A percentile compares a stretch with the other conserved stretches of the same genome.
These are phyloP conservation scores for Hypoxylon sp. DNA, from an alignment of 2,329 filamentous ascomycete species.

Conservation along the genomic window DNA sequence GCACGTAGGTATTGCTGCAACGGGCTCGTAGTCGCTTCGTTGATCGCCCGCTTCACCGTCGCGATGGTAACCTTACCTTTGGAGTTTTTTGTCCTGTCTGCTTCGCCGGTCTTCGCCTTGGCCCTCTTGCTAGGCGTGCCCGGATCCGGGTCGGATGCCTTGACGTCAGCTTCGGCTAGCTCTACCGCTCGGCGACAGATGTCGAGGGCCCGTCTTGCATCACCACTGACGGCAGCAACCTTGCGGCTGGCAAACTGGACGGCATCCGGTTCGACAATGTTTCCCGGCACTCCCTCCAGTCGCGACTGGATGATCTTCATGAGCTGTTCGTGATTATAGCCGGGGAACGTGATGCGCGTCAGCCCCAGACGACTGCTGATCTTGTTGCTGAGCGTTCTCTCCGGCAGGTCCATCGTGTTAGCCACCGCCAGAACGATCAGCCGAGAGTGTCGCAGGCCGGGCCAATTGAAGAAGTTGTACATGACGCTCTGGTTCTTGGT, in stretches of 20 bases:
- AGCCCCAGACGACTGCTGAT: constrained; percentile 91
- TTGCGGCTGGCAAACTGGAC: constrained; percentile 96
- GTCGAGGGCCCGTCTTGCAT: constrained; percentile 89
- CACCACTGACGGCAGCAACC: constrained; percentile 94
- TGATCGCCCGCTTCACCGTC: constrained; percentile 92
- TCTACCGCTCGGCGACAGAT: constrained; percentile 96
- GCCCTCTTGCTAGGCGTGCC: constrained; percentile 68
- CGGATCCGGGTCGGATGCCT: constrained; percentile 53
- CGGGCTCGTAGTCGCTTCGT: constrained; percentile 91
- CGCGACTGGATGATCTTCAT: constrained; percentile 98
- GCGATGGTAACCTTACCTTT: constrained; percentile 81
- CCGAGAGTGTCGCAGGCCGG: constrained; percentile 85
- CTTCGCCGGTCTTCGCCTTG: constrained; percentile 42
- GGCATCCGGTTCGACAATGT: constrained; percentile 91
- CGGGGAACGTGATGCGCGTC: constrained; percentile 94
- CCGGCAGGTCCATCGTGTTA: constrained; percentile 98
- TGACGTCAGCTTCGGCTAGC: constrained; percentile 79
- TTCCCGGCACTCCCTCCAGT: constrained; percentile 83
- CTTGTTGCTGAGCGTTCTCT: constrained; percentile 96
- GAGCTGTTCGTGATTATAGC: constrained; percentile 95
- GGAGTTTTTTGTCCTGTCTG: constrained; percentile 49
- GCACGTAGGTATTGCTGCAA: constrained; percentile 87
- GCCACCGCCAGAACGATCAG: constrained; percentile 96
- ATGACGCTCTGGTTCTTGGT: constrained; percentile 99
- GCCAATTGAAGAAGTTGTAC: constrained; percentile 99